Evolutionary conservation across 257 asterid genomes (phyloP), one percentile per base, ranked within the genome.

Genomic region (Jacaranda copaia): DNA sequence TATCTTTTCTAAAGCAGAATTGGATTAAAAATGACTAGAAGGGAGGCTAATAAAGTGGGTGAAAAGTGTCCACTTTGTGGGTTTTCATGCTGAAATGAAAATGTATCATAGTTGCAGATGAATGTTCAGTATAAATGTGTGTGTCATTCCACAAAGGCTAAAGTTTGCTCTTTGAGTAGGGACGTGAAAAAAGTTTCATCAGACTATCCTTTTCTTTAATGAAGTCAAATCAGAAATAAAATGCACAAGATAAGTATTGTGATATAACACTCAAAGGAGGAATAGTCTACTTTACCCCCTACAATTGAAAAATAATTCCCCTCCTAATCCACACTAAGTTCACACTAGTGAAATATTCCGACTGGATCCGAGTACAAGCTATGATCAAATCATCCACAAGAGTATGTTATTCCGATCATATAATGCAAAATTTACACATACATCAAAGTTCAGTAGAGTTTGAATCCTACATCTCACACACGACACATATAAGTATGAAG

Each of bases 1-100:
- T 49, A 76, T 70, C 82, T 83, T 58, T 67, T 71, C 15, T 25
- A 60, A 72, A 83, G 78, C 42, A 25, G 32, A 25, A 25, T 25
- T 25, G 32, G 32, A 25, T 25, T 25, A 25, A 60, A 51, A 53
- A 38, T 51, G 52, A 19, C 43, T 9, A 14, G 3, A 19, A 20
- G 46, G n/a, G 53, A 42, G 35, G 67, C 58, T 59, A 52, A 38
- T 59, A 32, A 49, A 35, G 74, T 60, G 78, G 15, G 60, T 53
- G 51, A 56, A 63, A 43, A 55, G 46, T 35, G 71, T 60, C 25
- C 69, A 70, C 72, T 51, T 14, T 43, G n/a, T 64, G 71, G 71
- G 36, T n/a, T n/a, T 39, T 64, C 35, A 39, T 14, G 70, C 14
- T 2, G 53, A 40, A 43, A 67, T 20, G 15, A 32, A 65, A 43